These are phyloP conservation scores for Puya raimondii DNA, from an alignment of 176 grass and related monocot genomes.

Conservation along the genomic window DNA sequence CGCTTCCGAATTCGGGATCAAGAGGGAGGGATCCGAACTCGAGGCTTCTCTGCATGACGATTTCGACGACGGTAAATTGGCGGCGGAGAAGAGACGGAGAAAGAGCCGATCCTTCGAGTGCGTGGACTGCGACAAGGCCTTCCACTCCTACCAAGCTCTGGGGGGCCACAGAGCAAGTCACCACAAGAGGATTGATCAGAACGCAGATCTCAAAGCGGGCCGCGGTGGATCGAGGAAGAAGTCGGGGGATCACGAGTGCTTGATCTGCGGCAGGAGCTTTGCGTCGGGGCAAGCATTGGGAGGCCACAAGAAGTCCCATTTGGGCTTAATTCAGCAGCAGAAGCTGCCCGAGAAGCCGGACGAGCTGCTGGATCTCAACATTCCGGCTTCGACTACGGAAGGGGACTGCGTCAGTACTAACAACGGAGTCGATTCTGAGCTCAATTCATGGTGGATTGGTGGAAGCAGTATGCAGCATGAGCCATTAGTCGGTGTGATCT, in stretches of 20 bases:
- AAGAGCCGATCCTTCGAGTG: conserved; percentile 8
- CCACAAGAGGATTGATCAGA: conserved; percentile 10
- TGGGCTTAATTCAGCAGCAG: not conserved
- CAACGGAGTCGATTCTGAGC: not conserved
- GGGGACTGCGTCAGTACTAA: not conserved
- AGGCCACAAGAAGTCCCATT: conserved; percentile 34
- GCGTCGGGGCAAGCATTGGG: conserved; percentile 25
- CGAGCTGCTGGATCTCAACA: not conserved
- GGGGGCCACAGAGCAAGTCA: conserved; percentile 34
- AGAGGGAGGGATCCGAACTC: not conserved
- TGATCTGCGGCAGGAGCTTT: conserved; percentile 29
- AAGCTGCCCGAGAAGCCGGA: not conserved
- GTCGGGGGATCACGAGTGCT: conserved; percentile 14
- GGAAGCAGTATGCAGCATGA: not conserved
- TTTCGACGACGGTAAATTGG: not conserved
- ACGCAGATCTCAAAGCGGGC: not conserved
- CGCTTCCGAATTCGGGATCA: not conserved
- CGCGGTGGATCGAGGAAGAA: conserved; percentile 19
- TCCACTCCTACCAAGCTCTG: conserved; percentile 34
- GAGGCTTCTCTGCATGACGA: not conserved
- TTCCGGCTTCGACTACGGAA: not conserved
- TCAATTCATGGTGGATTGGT: not conserved
- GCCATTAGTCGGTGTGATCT: not conserved
- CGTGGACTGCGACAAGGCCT: conserved; percentile 30
- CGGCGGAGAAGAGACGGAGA: not conserved